phyloP scores from a whole-genome alignment of 1,284 basidiomycete species.

The Trametes hirsuta region DNA sequence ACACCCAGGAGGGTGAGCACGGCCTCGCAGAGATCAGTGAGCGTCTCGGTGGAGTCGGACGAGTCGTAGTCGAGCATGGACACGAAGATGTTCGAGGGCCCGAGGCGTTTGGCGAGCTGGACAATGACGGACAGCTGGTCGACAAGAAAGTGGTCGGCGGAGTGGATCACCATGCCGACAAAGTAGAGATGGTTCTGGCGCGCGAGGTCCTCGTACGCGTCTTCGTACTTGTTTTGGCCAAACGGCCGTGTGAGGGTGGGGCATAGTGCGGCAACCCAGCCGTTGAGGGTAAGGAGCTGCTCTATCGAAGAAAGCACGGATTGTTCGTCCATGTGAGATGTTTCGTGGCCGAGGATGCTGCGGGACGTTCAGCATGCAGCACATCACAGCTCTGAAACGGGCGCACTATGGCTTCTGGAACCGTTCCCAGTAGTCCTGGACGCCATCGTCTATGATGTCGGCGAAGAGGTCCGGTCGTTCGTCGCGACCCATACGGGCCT shows the following conservation, averaged over 20 bases:
- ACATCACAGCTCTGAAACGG: conserved; percentile 33
- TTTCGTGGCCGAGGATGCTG: conserved; percentile 81
- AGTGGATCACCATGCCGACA: conserved; percentile 91
- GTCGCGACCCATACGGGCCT: conserved; percentile 84
- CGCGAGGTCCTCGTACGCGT: conserved; percentile 86
- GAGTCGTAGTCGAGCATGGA: conserved; percentile 96
- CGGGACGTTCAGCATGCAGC: neutral
- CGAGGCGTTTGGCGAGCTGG: conserved; percentile 87
- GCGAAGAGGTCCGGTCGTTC: conserved; percentile 81
- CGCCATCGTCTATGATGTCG: conserved; percentile 74
- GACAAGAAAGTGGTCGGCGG: conserved; percentile 95
- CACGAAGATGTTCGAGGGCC: conserved; percentile 87
- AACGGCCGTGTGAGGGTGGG: conserved; percentile 90
- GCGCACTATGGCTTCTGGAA: conserved; percentile 86
- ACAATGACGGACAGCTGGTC: conserved; percentile 96
- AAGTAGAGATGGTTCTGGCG: conserved; percentile 86
- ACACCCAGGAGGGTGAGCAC: conserved; percentile 90
- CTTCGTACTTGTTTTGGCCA: conserved; percentile 82
- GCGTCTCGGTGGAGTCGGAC: conserved; percentile 88
- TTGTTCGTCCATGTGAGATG: conserved; percentile 86
- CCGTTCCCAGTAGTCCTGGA: conserved; percentile 86
- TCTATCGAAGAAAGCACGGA: conserved; percentile 87
- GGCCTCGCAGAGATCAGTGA: conserved; percentile 91
- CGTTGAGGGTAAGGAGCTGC: conserved; percentile 88
- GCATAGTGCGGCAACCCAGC: conserved; percentile 98